Evolutionary conservation across 805 yeast species (phyloP), one percentile per base, ranked within the genome.

Genomic region (Candida maris): DNA sequence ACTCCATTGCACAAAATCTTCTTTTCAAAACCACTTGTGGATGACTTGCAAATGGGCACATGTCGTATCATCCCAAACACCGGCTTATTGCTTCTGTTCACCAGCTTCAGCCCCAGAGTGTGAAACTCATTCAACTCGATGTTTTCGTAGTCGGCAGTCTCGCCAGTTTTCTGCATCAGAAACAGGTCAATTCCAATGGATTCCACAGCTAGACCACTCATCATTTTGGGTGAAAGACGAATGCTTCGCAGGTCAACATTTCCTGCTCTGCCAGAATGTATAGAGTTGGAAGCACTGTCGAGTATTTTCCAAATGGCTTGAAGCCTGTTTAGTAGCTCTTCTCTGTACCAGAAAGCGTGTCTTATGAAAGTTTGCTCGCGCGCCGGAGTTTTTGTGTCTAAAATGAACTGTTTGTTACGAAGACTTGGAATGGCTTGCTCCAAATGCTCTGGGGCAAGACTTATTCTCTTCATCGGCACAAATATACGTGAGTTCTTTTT

Each of bases 331-430:
- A 91, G 62, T 1, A 93, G 56, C 42, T 71, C 70, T 38, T 82
- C 78, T 39, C 95, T 64, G 44, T 83, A 74, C 98, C 98, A 91
- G 57, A 88, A 93, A 2, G 75, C 63, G 42, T 78, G 80, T 38
- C 77, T 68, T 61, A 77, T 73, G 35, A 67, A 72, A 29, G 49
- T 49, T 23, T 73, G 80, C 41, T 84, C 86, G 7, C 75, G 78
- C 32, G 68, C 73, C 0, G 75, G 65, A 5, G 74, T 64, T 41
- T 64, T 73, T 41, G 68, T 64, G 49, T 76, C 81, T 22, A 77
- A 70, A 14, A 85, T 69, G 53, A 77, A 84, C 60, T 88, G 96
- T 43, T 77, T 77, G 23, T 77, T 71, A 16, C 82, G 59, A 23
- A 86, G 61, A 22, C 84, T 79, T 15, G 96, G 96, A 19, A 89